Conservation (phyloP, 495 filamentous ascomycete species). For the Xylaria curta region DNA sequence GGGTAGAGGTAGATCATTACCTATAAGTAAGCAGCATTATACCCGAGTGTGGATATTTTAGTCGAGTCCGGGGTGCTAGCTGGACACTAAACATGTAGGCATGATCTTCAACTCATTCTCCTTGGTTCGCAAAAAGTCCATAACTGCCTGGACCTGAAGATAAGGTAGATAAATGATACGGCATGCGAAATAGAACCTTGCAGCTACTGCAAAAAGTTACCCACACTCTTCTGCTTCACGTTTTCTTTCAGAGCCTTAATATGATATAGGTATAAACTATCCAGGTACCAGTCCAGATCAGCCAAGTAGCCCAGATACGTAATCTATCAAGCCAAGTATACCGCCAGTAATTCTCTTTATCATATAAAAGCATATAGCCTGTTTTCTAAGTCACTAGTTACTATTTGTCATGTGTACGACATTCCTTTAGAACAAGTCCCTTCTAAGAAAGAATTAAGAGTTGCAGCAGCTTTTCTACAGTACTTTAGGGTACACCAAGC, state of each 20-base stretch:
- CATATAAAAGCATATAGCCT: background rate
- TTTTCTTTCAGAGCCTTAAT: too few species aligned
- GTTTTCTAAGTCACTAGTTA: background rate
- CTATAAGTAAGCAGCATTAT: background rate
- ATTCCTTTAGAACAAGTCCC: background rate
- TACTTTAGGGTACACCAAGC: background rate
- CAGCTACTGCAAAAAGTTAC: too few species aligned
- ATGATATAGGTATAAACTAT: too few species aligned
- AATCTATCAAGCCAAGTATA: background rate
- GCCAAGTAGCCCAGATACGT: background rate
- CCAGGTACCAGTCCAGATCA: background rate
- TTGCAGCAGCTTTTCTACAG: background rate
- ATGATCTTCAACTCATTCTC: background rate
- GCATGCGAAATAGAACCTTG: too few species aligned
- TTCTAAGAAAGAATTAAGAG: background rate
- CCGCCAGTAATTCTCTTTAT: background rate
- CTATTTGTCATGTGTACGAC: background rate
- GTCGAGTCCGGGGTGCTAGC: constrained; percentile 8
- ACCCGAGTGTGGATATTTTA: constrained; percentile 1
- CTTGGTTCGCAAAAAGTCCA: background rate
- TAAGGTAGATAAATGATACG: too few species aligned
- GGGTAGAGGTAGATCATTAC: background rate
- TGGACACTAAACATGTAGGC: constrained; percentile 1
- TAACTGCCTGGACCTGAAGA: too few species aligned
- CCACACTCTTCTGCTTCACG: too few species aligned